Evolutionary conservation across 495 filamentous ascomycete species (phyloP).

Genomic region (Halenospora varia): DNA sequence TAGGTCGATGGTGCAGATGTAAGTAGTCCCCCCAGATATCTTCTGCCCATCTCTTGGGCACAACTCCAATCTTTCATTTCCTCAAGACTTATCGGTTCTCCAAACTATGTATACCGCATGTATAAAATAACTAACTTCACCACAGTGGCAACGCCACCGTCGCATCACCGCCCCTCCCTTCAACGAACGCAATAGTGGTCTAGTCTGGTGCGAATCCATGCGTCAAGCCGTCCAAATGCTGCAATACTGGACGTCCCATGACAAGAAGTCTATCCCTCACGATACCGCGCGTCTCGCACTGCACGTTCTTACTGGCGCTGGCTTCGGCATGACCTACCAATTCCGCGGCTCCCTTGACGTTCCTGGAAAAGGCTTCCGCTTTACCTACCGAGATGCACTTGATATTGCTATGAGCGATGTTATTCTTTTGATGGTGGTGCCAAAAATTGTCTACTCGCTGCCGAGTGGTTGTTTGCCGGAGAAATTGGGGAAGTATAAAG

Average conservation of each 20-base stretch:
- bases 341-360: background rate
- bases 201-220: constrained; percentile 39
- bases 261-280: constrained; percentile 9
- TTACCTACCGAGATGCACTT: background rate
- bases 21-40: background rate
- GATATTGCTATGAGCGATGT: background rate
- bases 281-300: constrained; percentile 32
- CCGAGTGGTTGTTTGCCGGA: constrained; percentile 25
- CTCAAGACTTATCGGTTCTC: too few species aligned
- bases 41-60: too few species aligned
- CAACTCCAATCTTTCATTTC: too few species aligned
- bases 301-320: constrained; percentile 32
- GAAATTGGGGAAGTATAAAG: constrained; percentile 22
- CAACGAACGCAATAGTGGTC: constrained; percentile 37
- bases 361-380: background rate
- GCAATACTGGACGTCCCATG: constrained; percentile 27
- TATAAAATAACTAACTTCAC: background rate
- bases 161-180: constrained; percentile 36
- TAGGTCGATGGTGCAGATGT: constrained; percentile 27
- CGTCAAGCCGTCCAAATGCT: constrained; percentile 36
- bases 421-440: background rate
- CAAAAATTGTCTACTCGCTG: background rate
- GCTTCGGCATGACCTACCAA: constrained; percentile 17
- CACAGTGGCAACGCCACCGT: constrained; percentile 37
- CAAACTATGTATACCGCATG: too few species aligned